Conservation (phyloP, 2,329 filamentous ascomycete species). For the Aspergillus fructus region DNA sequence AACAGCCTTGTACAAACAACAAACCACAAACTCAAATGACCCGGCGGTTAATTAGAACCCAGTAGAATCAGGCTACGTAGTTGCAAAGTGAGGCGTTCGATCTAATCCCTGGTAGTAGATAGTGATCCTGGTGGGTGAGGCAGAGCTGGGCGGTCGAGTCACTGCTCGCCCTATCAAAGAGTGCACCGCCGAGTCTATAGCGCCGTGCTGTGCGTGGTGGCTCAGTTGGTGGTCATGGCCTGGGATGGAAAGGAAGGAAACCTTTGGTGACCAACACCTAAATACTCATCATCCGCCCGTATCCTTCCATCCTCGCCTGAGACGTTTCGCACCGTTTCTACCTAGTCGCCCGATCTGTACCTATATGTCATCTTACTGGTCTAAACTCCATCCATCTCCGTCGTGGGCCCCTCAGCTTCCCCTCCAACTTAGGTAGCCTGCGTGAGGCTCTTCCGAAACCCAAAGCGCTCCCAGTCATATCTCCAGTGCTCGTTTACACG, state of each 20-base stretch:
- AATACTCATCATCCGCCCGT: not conserved
- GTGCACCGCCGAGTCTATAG: not conserved
- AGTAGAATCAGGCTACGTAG: not conserved
- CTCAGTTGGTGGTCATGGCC: not conserved
- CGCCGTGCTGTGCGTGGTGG: not conserved
- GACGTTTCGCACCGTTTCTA: not conserved
- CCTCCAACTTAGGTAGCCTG: conserved; percentile 3
- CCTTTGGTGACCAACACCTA: not conserved
- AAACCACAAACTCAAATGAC: not conserved
- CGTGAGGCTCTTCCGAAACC: conserved; percentile 13
- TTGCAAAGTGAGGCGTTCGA: not conserved
- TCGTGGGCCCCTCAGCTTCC: conserved; percentile 6
- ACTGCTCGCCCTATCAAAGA: conserved; percentile 1
- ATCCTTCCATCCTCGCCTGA: not conserved
- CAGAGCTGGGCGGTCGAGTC: not conserved
- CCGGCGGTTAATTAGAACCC: not conserved
- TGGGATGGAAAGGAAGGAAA: not conserved
- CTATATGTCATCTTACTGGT: conserved; percentile 3
- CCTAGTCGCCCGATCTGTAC: not conserved
- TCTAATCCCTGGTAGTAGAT: not conserved
- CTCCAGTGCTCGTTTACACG: conserved; percentile 2
- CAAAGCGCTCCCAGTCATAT: conserved; percentile 5
- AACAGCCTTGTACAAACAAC: not conserved
- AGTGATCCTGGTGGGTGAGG: not conserved
- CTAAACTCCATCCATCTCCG: not conserved